Percentiles rank a stretch among this genome's conserved stretches.
Evolutionary conservation across 108 stramenopile species (phyloP).

Genomic region (Fragilaria crotonensis): DNA sequence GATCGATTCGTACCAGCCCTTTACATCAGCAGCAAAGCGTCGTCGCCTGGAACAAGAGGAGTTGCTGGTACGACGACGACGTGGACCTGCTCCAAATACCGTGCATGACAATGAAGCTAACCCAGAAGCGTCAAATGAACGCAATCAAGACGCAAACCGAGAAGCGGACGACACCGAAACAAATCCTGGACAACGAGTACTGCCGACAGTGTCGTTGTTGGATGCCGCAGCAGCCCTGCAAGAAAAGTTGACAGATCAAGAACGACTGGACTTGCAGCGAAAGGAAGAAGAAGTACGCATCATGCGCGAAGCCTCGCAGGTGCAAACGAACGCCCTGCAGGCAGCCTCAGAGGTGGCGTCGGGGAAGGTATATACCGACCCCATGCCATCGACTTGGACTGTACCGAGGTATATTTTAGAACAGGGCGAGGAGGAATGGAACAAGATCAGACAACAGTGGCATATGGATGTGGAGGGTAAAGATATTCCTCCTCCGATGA

Average conservation of each 20-base stretch:
- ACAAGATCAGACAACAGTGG: constrained; percentile 86
- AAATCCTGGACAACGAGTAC: too few relatives aligned
- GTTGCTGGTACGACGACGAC: constrained; percentile 5
- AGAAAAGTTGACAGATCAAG: constrained; percentile 40
- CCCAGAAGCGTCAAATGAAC: background rate
- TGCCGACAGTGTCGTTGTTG: constrained; percentile 60
- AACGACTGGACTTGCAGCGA: constrained; percentile 47
- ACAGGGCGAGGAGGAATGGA: constrained; percentile 65
- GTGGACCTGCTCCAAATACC: background rate
- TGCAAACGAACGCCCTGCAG: constrained; percentile 94
- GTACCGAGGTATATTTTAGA: constrained; percentile 69
- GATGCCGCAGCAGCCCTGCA: constrained; percentile 83
- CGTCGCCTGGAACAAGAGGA: constrained; percentile 13
- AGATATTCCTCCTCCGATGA: constrained; percentile 83
- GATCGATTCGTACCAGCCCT: background rate
- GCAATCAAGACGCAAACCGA: constrained; percentile 3
- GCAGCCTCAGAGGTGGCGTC: constrained; percentile 92
- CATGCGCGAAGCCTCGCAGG: constrained; percentile 87
- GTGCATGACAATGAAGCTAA: background rate
- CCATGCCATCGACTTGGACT: constrained; percentile 87
- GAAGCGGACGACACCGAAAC: constrained; percentile 16
- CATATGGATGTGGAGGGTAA: constrained; percentile 94
- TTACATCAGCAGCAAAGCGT: constrained; percentile 17
- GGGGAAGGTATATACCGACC: too few relatives aligned
- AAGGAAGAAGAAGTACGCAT: constrained; percentile 85